These are phyloP conservation scores for Mucuna pruriens DNA, from an alignment of 306 rosid genomes.

Conservation along the genomic window DNA sequence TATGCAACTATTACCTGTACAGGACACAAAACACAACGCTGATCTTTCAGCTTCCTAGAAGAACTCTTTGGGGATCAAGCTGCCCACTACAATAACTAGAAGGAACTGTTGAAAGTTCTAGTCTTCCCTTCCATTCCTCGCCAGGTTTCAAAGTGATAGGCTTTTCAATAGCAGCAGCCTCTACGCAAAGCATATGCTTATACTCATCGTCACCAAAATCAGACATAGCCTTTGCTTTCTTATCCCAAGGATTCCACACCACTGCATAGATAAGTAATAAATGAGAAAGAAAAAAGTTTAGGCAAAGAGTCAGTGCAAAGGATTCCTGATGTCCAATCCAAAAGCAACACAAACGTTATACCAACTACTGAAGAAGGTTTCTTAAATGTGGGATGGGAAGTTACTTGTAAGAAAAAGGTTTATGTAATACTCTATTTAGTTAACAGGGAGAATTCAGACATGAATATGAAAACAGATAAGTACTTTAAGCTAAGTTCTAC, in stretches of 20 bases:
- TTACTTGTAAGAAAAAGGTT: conserved; percentile 12
- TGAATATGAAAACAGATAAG: not conserved
- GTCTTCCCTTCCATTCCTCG: conserved; percentile 89
- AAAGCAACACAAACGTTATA: not conserved
- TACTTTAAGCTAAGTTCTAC: not conserved
- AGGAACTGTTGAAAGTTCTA: conserved; percentile 77
- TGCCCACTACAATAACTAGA: conserved; percentile 89
- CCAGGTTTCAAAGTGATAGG: conserved; percentile 80
- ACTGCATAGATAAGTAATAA: conserved; percentile 45
- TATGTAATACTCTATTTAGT: not conserved
- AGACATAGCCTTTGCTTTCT: conserved; percentile 77
- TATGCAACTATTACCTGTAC: conserved; percentile 57
- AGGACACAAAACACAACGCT: conserved; percentile 49
- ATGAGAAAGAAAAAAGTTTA: not conserved
- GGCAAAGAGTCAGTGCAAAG: not conserved
- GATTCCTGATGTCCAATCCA: conserved; percentile 1
- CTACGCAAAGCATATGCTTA: conserved; percentile 81
- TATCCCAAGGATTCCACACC: conserved; percentile 97
- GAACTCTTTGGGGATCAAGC: conserved; percentile 76
- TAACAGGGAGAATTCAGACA: conserved; percentile 17
- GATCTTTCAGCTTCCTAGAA: conserved; percentile 58
- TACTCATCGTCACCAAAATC: conserved; percentile 91
- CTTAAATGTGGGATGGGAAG: not conserved
- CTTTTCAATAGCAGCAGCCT: conserved; percentile 75
- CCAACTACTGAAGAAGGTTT: not conserved